Evolutionary conservation across 2,329 filamentous ascomycete species (phyloP), one percentile per base, ranked within the genome.

Genomic region (Penicillium sclerotiorum): DNA sequence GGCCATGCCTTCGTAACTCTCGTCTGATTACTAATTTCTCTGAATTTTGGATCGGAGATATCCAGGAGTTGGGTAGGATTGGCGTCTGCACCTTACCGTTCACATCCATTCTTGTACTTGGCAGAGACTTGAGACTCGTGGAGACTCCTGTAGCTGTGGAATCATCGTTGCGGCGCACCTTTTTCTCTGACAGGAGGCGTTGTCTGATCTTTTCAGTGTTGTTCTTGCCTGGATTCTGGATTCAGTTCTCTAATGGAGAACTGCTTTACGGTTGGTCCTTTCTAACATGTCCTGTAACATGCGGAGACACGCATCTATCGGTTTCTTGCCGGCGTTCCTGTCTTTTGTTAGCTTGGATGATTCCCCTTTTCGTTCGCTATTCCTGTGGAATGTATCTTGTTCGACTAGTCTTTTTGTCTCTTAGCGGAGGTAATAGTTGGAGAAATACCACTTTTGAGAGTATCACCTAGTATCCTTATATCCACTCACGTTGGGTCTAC

Each of bases 311-410:
- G 21, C 33, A 36, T 36, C 15, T 45, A 20, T 45, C 20, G 38
- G 21, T 35, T 42, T 30, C 20, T 39, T 32, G 45, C 38, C 35
- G 52, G 49, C 44, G 46, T 55, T 52, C 33, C 20, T 43, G 25
- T 42, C 39, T 52, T 47, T 38, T 15, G n/a, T 53, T 15, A 42
- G 53, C 36, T 57, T 47, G 56, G 60, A 65, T 65, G 64, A 66
- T 67, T 67, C 62, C 64, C 63, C 62, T 47, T 59, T 58, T 53
- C 64, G 62, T 61, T 60, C 55, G 55, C 50, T 55, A 41, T 40
- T n/a, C 25, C 25, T 13, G 13, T n/a, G n/a, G n/a, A n/a, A n/a
- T n/a, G n/a, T n/a, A n/a, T n/a, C 5, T 39, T 21, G 17, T 39
- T 18, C 18, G 15, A 18, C 35, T 25, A 47, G 20, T 12, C 17